A percentile compares a stretch with the other conserved stretches of the same genome.
Evolutionary conservation across 148 eudicot genomes (phyloP).

Genomic region (Rhododendron kiyosumense): DNA sequence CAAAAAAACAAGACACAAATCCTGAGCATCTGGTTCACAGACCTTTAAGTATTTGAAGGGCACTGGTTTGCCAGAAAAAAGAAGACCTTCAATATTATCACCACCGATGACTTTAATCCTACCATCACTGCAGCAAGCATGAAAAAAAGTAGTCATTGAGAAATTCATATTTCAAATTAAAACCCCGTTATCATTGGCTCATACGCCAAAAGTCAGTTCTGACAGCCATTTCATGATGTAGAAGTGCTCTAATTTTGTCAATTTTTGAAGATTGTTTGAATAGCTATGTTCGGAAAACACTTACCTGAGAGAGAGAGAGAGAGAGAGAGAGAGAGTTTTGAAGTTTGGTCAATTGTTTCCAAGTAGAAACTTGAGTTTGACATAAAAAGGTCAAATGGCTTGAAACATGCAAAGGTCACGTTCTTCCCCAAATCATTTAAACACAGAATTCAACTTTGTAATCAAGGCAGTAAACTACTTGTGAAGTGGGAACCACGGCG

Average conservation of each 20-base stretch:
- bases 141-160: constrained; percentile 6
- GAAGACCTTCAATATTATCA: constrained; percentile 82
- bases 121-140: constrained; percentile 67
- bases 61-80: constrained; percentile 59
- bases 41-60: constrained; percentile 90
- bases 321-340: background rate
- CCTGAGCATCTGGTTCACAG: constrained; percentile 12
- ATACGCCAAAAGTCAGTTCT: background rate
- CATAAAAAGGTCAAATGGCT: background rate
- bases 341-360: background rate
- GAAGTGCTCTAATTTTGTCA: background rate
- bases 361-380: background rate
- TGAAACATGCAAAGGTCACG: constrained; percentile 6
- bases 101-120: constrained; percentile 89
- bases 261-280: background rate
- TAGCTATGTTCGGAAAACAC: background rate
- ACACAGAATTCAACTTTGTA: background rate
- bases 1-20: background rate
- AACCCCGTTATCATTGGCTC: background rate
- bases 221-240: background rate
- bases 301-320: background rate
- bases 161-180: background rate
- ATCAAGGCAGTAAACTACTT: background rate
- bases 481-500: background rate
- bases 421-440: background rate